Evolutionary conservation across 805 yeast genomes (phyloP), one percentile per base, ranked within the genome.

Genomic region (Saccharomyces paradoxus): DNA sequence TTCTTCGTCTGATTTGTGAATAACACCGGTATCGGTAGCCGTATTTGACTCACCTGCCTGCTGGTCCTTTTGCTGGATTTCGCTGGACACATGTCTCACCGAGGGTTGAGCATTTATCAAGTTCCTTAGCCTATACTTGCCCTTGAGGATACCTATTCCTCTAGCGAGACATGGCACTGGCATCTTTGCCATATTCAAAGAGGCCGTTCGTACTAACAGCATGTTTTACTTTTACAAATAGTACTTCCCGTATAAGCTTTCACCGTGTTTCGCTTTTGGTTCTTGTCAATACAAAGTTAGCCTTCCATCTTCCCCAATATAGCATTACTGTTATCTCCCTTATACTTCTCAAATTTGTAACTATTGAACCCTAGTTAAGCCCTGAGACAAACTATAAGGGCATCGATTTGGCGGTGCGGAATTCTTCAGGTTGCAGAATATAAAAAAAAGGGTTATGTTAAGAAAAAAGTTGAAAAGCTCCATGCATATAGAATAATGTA

Each of bases 1-100:
- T 63, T 80, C 82, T 58, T 76, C 67, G 44, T 72, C 74, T 5
- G 76, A 71, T 58, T 79, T 79, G 47, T 75, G 74, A 51, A 81
- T 80, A 46, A 81, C 79, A 64, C 86, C 86, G 0, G 86, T 81
- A 41, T 74, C 80, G 13, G 74, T 77, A 2, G 81, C 83, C 47
- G 76, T 78, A 5, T 73, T 79, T 2, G 76, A 77, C 53, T 82
- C 87, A 52, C 84, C 86, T 6, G 77, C 73, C 56, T 78, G 79
- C 52, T 76, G 73, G 56, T 77, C 79, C 46, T 71, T 66, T 53
- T 71, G 70, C 49, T 73, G 74, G 48, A 75, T 75, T 50, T 74
- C 77, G 17, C 71, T 71, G 1, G 77, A 65, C 1, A 70, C 73
- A 52, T 53, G 69, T 53, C 77, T 63, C 26, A 47, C 58, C 52